Percentiles rank a stretch among this genome's conserved stretches.
Conservation (phyloP, 805 yeast species). For the Clavispora vitiphila region DNA sequence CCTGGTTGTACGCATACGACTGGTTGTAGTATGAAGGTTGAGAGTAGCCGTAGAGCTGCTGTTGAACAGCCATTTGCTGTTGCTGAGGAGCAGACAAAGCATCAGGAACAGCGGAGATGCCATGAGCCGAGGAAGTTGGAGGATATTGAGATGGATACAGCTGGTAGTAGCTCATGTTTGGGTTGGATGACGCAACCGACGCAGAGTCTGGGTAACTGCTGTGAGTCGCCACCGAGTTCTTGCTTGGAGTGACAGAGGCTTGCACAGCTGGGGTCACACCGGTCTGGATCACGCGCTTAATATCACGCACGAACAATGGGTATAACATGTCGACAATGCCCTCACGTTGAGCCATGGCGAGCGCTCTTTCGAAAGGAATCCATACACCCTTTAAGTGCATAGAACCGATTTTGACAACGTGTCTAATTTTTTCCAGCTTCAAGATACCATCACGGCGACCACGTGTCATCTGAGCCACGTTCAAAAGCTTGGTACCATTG, state of each 20-base stretch:
- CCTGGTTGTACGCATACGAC: slow-evolving; percentile 41
- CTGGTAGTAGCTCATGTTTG: slow-evolving; percentile 13
- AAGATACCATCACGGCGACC: slow-evolving; percentile 83
- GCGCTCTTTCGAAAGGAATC: slow-evolving; percentile 83
- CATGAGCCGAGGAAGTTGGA: slow-evolving; percentile 5
- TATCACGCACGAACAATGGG: slow-evolving; percentile 54
- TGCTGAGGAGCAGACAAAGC: slow-evolving; percentile 7
- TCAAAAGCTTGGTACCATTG: slow-evolving; percentile 77
- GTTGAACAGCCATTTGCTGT: slow-evolving; percentile 9
- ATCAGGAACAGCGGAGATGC: slow-evolving; percentile 6
- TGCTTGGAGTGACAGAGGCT: slow-evolving; percentile 5
- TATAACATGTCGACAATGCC: slow-evolving; percentile 42
- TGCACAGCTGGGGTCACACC: slow-evolving; percentile 35
- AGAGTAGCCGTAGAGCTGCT: slow-evolving; percentile 15
- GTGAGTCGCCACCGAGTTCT: slow-evolving; percentile 1
- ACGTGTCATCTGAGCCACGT: slow-evolving; percentile 83
- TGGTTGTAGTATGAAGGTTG: slow-evolving; percentile 27
- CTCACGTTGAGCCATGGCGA: slow-evolving; percentile 76
- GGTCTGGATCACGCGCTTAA: slow-evolving; percentile 49
- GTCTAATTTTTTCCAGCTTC: slow-evolving; percentile 70
- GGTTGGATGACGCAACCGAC: slow-evolving; percentile 3
- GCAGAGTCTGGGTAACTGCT: slow-evolving; percentile 4
- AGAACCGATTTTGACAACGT: slow-evolving; percentile 80
- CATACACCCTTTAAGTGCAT: slow-evolving; percentile 88
- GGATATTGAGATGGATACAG: slow-evolving; percentile 15